Base-by-base conservation (phyloP, 2,329 filamentous ascomycete species). In the Nemania sp. region DNA sequence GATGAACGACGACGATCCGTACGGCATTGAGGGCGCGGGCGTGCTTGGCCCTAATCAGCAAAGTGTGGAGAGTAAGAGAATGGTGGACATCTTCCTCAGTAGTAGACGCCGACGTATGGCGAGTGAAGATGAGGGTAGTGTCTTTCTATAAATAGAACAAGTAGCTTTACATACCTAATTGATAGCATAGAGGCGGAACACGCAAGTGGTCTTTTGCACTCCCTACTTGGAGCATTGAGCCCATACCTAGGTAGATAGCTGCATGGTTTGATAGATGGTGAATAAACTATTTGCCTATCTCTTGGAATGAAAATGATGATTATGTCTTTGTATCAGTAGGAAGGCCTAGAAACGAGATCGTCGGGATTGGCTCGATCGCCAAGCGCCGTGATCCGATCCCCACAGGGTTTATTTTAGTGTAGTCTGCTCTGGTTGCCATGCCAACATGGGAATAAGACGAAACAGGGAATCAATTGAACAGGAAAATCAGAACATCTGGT, bases 51-150 rank as follows among this genome's bases (percentile, higher is more conserved):
- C 52, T 17, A 44, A 49, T 3, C 54, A 54, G 0, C 73, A 76
- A 52, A 66, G 65, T 0, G 65, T 74, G 54, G 76, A 76, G 2
- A 79, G 78, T 60, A 76, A 76, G 64, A 71, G 71, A 36, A 81
- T 83, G 76, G 79, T 83, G 6, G 79, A 83, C 47, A 54, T 77
- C 43, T 82, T 83, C 62, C 68, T 83, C 23, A 80, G 71, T 54
- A 80, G 74, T 41, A 72, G 80, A 15, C 72, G 75, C 14, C 75
- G 66, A 56, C 71, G 73, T 11, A 73, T 75, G 31, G 65, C 69
- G 20, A 73, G 73, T 11, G 72, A 69, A 43, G 70, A 70, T 3
- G 71, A 73, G 5, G 63, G 63, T n/a, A 65, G 56, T 26, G 71
- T 66, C 1, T 72, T 74, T 52, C 28, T 72, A 17, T 73, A 46